A percentile compares a stretch with the other conserved stretches of the same genome.
phyloP scores from a whole-genome alignment of 768 basidiomycete species.

The Mrakia frigida region DNA sequence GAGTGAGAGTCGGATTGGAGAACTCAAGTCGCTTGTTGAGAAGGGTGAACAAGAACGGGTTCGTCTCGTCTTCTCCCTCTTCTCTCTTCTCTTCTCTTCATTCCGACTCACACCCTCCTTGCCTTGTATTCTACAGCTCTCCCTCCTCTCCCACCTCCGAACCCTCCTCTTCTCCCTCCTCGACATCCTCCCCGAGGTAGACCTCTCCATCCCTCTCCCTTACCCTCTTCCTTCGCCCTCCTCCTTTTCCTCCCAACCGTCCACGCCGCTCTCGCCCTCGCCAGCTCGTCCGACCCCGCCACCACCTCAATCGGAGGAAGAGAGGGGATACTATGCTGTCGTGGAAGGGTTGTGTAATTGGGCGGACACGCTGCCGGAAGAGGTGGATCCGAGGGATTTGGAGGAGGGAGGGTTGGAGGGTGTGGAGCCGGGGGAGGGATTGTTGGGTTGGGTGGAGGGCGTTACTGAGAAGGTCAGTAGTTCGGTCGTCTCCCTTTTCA shows the following conservation, averaged over 20 bases:
- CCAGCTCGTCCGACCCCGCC: constrained; percentile 27
- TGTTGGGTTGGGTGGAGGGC: constrained; percentile 65
- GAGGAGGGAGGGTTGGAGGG: constrained; percentile 58
- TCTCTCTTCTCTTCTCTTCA: constrained; percentile 6
- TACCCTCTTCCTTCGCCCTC: constrained; percentile 38
- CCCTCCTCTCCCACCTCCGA: constrained; percentile 62
- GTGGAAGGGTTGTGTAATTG: constrained; percentile 61
- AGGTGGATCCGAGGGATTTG: constrained; percentile 48
- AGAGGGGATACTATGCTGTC: constrained; percentile 49
- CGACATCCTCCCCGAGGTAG: constrained; percentile 76
- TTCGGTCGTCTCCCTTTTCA: too few relatives aligned
- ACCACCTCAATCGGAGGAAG: constrained; percentile 36
- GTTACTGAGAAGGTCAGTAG: not conserved
- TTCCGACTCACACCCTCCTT: not conserved
- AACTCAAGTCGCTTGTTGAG: constrained; percentile 75
- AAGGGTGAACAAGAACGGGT: constrained; percentile 83
- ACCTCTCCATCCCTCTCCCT: constrained; percentile 58
- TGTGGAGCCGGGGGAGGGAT: constrained; percentile 68
- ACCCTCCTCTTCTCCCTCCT: constrained; percentile 68
- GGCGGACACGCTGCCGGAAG: constrained; percentile 57
- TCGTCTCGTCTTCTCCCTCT: too few relatives aligned
- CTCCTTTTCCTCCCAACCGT: constrained; percentile 25
- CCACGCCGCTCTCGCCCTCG: constrained; percentile 35
- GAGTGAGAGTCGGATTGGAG: constrained; percentile 71
- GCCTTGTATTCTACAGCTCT: constrained; percentile 50